phyloP scores from a whole-genome alignment of 306 rosid genomes.

The Gleditsia sinensis region DNA sequence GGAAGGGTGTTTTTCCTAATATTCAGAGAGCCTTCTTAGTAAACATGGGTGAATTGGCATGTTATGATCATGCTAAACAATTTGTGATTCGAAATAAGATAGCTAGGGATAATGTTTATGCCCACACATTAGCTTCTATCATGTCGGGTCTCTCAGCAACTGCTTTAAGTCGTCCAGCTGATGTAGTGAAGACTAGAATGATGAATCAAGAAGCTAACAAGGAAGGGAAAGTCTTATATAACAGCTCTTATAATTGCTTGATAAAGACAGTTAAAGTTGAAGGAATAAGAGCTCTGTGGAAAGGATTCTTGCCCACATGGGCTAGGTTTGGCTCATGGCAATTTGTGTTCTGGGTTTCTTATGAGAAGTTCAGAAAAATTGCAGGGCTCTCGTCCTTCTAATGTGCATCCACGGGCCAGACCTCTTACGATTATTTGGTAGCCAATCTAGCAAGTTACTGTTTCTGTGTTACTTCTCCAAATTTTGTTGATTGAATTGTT shows the following conservation, averaged over 20 bases:
- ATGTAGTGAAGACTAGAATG: conserved; percentile 93
- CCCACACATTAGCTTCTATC: conserved; percentile 78
- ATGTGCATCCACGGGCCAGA: conserved; percentile 9
- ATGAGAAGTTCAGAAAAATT: conserved; percentile 77
- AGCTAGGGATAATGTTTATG: conserved; percentile 66
- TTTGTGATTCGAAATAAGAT: conserved; percentile 59
- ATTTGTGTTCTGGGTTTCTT: conserved; percentile 92
- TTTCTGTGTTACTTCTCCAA: background rate
- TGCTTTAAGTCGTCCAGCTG: conserved; percentile 88
- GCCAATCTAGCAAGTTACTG: background rate
- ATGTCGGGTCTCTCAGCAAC: conserved; percentile 82
- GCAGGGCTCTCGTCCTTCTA: conserved; percentile 85
- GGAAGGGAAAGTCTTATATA: conserved; percentile 57
- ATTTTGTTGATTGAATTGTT: background rate
- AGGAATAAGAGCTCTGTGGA: conserved; percentile 84
- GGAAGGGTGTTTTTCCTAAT: conserved; percentile 88
- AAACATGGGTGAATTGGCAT: conserved; percentile 90
- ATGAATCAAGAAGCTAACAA: conserved; percentile 65
- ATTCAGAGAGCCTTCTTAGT: conserved; percentile 90
- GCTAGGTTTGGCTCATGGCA: conserved; percentile 96
- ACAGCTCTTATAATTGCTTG: conserved; percentile 71
- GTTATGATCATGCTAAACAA: conserved; percentile 83
- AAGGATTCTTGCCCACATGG: conserved; percentile 95
- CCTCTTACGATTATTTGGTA: conserved; percentile 3
- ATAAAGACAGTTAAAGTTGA: conserved; percentile 78